Evolutionary conservation across 306 rosid genomes (phyloP).

Genomic region (Senna tora): DNA sequence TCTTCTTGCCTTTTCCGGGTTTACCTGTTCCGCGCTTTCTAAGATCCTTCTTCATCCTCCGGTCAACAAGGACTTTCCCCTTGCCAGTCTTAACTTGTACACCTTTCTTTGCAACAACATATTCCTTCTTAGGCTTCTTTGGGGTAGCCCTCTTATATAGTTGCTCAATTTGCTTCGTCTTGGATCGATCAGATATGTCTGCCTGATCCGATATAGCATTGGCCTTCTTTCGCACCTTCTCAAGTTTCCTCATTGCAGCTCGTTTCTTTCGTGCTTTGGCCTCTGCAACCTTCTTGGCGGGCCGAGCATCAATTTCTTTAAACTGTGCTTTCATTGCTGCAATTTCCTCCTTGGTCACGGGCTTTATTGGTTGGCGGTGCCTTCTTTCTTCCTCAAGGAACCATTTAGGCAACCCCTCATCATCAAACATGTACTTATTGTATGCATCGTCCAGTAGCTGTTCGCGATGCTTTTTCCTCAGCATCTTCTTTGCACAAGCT

Average conservation of each 20-base stretch:
- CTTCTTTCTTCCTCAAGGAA: conserved; percentile 83
- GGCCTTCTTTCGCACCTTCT: conserved; percentile 93
- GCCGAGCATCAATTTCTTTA: conserved; percentile 86
- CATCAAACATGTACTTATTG: conserved; percentile 80
- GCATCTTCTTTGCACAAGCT: conserved; percentile 85
- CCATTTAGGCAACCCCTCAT: conserved; percentile 86
- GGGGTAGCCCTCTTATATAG: conserved; percentile 77
- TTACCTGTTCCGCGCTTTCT: conserved; percentile 56
- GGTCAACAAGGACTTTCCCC: conserved; percentile 82
- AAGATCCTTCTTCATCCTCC: conserved; percentile 84
- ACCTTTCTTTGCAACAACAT: conserved; percentile 97
- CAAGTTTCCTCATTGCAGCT: conserved; percentile 78
- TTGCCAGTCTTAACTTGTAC: conserved; percentile 78
- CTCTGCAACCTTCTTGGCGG: conserved; percentile 73
- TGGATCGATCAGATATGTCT: conserved; percentile 82
- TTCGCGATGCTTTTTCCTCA: conserved; percentile 75
- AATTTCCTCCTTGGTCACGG: conserved; percentile 81
- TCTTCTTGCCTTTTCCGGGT: conserved; percentile 56
- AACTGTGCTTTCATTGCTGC: conserved; percentile 87
- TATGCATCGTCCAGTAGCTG: conserved; percentile 78
- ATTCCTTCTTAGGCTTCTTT: conserved; percentile 75
- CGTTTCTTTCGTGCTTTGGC: conserved; percentile 85
- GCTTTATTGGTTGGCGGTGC: conserved; percentile 71
- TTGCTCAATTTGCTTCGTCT: conserved; percentile 82
- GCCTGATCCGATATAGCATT: conserved; percentile 87